Conservation (phyloP, 1,139 yeast genomes). For the Meyerozyma carpophila region DNA sequence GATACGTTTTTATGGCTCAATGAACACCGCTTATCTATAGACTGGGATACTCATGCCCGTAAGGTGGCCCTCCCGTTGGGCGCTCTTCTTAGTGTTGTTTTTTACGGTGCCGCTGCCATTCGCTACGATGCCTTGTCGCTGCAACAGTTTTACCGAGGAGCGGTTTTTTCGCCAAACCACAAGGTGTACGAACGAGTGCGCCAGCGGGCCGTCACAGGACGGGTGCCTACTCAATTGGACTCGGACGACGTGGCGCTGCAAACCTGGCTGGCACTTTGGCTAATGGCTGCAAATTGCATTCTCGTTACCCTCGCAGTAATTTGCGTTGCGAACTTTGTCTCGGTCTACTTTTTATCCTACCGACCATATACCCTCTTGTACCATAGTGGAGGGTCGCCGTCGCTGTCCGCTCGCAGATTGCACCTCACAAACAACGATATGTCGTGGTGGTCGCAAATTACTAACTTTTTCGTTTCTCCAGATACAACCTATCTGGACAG, state of each 20-base stretch:
- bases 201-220: conserved; percentile 8
- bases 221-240: background rate
- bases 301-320: conserved; percentile 12
- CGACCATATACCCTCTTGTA: conserved; percentile 39
- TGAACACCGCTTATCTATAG: conserved; percentile 50
- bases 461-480: background rate
- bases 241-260: background rate
- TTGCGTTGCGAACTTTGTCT: conserved; percentile 25
- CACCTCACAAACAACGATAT: conserved; percentile 8
- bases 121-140: conserved; percentile 18
- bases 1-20: conserved; percentile 50
- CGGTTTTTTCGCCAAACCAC: conserved; percentile 25
- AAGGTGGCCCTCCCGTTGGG: conserved; percentile 46
- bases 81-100: conserved; percentile 18
- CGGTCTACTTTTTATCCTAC: conserved; percentile 21
- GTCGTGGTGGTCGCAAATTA: background rate
- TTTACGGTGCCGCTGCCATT: conserved; percentile 15
- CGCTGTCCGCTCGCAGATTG: conserved; percentile 30
- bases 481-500: background rate
- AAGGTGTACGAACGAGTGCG: conserved; percentile 31
- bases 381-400: conserved; percentile 26
- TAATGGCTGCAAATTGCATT: conserved; percentile 17
- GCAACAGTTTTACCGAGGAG: conserved; percentile 16
- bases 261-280: conserved; percentile 4
- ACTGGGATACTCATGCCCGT: conserved; percentile 57